These are phyloP conservation scores for Pseudogymnoascus sp. DNA, from an alignment of 2,329 filamentous ascomycete species.

Conservation along the genomic window DNA sequence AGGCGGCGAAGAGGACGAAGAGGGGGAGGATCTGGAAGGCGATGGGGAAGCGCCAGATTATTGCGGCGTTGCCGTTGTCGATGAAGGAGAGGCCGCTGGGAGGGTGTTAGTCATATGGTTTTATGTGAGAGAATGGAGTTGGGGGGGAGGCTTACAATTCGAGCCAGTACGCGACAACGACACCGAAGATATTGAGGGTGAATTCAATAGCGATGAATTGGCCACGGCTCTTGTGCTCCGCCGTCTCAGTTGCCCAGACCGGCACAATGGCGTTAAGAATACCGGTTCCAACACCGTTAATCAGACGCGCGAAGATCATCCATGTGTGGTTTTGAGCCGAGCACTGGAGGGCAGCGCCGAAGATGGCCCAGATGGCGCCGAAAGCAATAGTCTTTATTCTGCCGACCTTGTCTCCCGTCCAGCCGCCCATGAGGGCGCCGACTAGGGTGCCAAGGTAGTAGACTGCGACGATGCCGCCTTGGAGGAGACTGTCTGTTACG, in stretches of 20 bases:
- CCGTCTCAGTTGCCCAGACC: conserved; percentile 63
- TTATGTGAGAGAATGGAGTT: background rate
- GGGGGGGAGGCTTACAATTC: conserved; percentile 37
- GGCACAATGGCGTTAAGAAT: conserved; percentile 63
- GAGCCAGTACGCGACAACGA: conserved; percentile 19
- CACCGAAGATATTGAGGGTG: conserved; percentile 62
- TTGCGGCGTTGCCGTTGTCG: conserved; percentile 46
- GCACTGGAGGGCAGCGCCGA: conserved; percentile 57
- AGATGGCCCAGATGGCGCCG: conserved; percentile 47
- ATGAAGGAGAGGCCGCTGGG: conserved; percentile 49
- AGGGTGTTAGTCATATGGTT: conserved; percentile 12
- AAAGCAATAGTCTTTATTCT: conserved; percentile 55
- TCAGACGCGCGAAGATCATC: conserved; percentile 59
- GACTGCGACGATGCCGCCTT: conserved; percentile 52
- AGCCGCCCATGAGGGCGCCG: conserved; percentile 56
- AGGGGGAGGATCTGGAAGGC: conserved; percentile 63
- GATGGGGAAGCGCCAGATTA: conserved; percentile 61
- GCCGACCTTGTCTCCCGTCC: conserved; percentile 54
- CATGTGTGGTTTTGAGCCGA: conserved; percentile 57
- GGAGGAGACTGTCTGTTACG: conserved; percentile 49
- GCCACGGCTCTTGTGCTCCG: conserved; percentile 59
- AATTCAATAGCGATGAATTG: conserved; percentile 66
- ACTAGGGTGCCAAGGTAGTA: conserved; percentile 54
- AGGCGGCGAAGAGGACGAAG: conserved; percentile 43
- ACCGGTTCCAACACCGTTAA: conserved; percentile 61